phyloP scores from a whole-genome alignment of 192 early-diverging fungal genomes.

The Backusella westeae region DNA sequence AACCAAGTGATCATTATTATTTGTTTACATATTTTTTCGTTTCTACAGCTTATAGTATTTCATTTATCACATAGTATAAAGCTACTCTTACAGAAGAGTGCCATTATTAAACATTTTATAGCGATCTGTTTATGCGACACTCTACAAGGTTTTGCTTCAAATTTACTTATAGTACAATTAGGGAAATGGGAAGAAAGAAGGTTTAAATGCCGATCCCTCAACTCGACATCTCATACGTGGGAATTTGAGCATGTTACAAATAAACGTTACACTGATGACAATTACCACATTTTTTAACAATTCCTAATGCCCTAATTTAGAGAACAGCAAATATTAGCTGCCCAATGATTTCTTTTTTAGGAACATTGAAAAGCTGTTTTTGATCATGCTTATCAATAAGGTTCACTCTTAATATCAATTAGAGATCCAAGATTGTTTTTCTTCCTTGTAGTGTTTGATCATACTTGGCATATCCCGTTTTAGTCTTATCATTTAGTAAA shows the following conservation, averaged over 20 bases:
- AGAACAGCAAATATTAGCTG: neutral
- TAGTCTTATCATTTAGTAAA: neutral
- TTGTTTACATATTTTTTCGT: neutral
- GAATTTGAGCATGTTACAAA: constrained; percentile 21
- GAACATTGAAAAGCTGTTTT: neutral
- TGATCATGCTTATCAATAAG: constrained; percentile 2
- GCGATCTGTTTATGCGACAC: neutral
- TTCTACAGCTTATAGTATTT: neutral
- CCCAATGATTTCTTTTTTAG: constrained; percentile 7
- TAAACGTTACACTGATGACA: constrained; percentile 11
- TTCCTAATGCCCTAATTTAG: neutral
- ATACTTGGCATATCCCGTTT: neutral
- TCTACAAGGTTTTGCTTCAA: neutral
- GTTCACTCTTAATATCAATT: neutral
- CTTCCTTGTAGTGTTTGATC: neutral
- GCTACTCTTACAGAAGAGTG: neutral
- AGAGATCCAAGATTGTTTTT: neutral
- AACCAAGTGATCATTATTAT: neutral
- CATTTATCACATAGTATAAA: neutral
- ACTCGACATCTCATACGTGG: constrained; percentile 11
- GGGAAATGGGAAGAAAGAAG: neutral
- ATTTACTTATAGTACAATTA: neutral
- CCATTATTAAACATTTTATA: neutral
- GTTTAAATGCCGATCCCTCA: neutral
- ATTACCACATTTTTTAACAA: constrained; percentile 7